Evolutionary conservation across 1,284 basidiomycete genomes (phyloP).

Genomic region (Taiwanofungus camphoratus): DNA sequence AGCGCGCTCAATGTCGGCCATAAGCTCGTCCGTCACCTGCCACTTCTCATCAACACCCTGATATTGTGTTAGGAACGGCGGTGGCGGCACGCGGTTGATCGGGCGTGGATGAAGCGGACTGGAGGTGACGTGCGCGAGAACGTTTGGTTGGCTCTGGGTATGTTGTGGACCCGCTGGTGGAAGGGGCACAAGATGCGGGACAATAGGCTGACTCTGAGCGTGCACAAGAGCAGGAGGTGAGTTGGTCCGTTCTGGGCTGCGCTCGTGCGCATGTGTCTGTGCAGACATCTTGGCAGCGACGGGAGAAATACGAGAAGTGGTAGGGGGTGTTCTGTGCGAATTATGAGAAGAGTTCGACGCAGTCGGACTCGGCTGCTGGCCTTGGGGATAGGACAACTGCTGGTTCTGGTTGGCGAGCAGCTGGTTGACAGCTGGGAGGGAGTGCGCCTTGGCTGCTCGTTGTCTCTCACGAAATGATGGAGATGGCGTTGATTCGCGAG

Average conservation of each 20-base stretch:
- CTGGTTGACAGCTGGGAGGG: slow-evolving; percentile 55
- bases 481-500: slow-evolving; percentile 63
- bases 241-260: slow-evolving; percentile 26
- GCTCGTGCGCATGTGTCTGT: slow-evolving; percentile 29
- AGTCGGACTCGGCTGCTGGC: slow-evolving; percentile 50
- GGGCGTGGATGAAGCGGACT: slow-evolving; percentile 52
- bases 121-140: slow-evolving; percentile 26
- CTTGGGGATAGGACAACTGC: slow-evolving; percentile 26
- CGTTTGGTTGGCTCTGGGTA: slow-evolving; percentile 26
- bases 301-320: slow-evolving; percentile 32
- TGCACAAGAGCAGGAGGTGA: slow-evolving; percentile 30
- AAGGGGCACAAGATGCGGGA: slow-evolving; percentile 10
- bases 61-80: slow-evolving; percentile 48
- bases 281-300: slow-evolving; percentile 36
- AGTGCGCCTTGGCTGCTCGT: slow-evolving; percentile 52
- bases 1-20: slow-evolving; percentile 64
- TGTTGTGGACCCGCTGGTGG: slow-evolving; percentile 24
- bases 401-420: slow-evolving; percentile 34
- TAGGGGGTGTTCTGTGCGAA: slow-evolving; percentile 36
- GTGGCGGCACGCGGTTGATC: slow-evolving; percentile 44
- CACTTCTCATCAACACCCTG: slow-evolving; percentile 50
- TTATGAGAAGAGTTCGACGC: slow-evolving; percentile 42
- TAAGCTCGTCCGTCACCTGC: slow-evolving; percentile 62
- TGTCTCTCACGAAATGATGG: slow-evolving; percentile 56
- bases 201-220: slow-evolving; percentile 24